Evolutionary conservation across 768 basidiomycete genomes (phyloP).

Genomic region (Tricholoma furcatifolium): DNA sequence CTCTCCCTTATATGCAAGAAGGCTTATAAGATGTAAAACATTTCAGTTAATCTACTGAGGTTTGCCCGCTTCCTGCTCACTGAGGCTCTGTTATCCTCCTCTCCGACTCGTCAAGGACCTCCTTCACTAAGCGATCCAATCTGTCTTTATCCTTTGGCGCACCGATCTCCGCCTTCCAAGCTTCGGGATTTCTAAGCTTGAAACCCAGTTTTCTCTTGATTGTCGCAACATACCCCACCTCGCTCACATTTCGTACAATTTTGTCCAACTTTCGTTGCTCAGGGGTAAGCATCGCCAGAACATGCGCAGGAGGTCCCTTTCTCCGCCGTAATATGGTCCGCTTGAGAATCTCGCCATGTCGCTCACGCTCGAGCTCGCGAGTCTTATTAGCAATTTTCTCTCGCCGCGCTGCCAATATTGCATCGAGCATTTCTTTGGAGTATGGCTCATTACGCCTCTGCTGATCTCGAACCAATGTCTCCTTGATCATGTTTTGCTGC

Average conservation of each 20-base stretch:
- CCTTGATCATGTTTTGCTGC: constrained; percentile 27
- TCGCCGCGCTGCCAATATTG: constrained; percentile 54
- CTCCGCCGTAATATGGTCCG: constrained; percentile 46
- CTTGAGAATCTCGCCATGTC: constrained; percentile 57
- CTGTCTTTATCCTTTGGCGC: constrained; percentile 26
- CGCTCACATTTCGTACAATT: constrained; percentile 51
- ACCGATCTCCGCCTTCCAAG: constrained; percentile 33
- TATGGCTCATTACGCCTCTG: constrained; percentile 42
- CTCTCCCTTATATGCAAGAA: too few relatives aligned
- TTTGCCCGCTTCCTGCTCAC: not conserved
- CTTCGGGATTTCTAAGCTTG: constrained; percentile 40
- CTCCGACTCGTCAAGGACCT: constrained; percentile 28
- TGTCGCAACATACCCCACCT: constrained; percentile 70
- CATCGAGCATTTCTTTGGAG: constrained; percentile 45
- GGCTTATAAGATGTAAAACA: too few relatives aligned
- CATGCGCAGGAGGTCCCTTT: constrained; percentile 63
- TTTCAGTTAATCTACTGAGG: not conserved
- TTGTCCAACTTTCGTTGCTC: constrained; percentile 46
- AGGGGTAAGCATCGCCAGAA: constrained; percentile 51
- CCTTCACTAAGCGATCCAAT: constrained; percentile 22
- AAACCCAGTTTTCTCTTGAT: constrained; percentile 58
- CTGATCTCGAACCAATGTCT: constrained; percentile 37
- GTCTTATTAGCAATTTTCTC: constrained; percentile 68
- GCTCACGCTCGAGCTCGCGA: constrained; percentile 56
- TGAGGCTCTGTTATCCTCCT: constrained; percentile 16